Percentiles rank a stretch among this genome's conserved stretches.
These are phyloP conservation scores for Petunia secreta DNA, from an alignment of 257 asterid species.

Conservation along the genomic window DNA sequence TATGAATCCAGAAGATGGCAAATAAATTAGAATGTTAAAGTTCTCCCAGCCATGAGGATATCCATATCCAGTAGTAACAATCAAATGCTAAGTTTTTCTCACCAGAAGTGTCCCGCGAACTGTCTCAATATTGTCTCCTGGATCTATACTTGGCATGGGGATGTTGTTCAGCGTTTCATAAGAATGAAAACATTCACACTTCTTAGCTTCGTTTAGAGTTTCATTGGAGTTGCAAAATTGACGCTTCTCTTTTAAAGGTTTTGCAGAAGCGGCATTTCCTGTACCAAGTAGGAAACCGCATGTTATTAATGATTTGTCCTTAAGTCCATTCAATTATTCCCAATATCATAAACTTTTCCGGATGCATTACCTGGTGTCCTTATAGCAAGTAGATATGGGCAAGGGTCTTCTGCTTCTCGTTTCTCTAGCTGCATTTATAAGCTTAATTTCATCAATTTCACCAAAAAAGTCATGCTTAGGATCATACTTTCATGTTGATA, in stretches of 20 bases:
- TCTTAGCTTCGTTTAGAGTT: background rate
- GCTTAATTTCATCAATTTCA: background rate
- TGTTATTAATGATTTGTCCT: background rate
- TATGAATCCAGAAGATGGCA: background rate
- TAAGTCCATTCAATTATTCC: background rate
- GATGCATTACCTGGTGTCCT: conserved; percentile 36
- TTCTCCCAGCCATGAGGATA: background rate
- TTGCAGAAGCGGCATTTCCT: conserved; percentile 20
- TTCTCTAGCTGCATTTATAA: conserved; percentile 35
- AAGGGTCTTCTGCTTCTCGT: conserved; percentile 30
- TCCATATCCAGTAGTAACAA: background rate
- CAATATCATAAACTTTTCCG: background rate
- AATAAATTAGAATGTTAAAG: background rate
- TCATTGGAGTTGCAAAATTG: background rate
- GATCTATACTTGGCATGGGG: background rate
- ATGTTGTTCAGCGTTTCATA: background rate
- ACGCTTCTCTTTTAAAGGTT: background rate
- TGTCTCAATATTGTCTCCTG: conserved; percentile 15
- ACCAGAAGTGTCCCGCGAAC: conserved; percentile 44
- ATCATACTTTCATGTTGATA: background rate
- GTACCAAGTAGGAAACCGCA: background rate
- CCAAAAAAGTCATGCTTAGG: background rate
- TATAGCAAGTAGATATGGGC: conserved; percentile 40
- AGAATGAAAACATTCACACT: background rate
- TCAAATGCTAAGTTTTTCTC: background rate